Evolutionary conservation across 2,329 filamentous ascomycete genomes (phyloP).

Genomic region (Colletotrichum camelliae): DNA sequence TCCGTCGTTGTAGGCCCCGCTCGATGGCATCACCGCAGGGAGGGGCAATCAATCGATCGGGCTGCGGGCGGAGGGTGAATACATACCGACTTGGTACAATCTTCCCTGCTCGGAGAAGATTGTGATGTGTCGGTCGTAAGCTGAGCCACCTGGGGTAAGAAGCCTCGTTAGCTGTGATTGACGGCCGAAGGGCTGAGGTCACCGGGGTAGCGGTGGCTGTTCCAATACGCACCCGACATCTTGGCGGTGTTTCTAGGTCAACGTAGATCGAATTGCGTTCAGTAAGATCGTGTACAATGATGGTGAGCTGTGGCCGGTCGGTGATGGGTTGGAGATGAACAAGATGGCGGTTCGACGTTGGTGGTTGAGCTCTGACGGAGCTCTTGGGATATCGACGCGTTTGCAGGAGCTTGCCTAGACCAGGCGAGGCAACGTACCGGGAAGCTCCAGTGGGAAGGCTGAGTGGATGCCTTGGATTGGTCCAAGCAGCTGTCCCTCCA

Average conservation of each 20-base stretch:
- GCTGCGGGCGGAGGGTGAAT: background rate
- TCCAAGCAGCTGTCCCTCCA: background rate
- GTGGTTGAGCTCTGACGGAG: constrained; percentile 23
- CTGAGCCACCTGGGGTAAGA: constrained; percentile 70
- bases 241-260: constrained; percentile 33
- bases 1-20: constrained; percentile 4
- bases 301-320: constrained; percentile 3
- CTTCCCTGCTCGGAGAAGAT: constrained; percentile 99
- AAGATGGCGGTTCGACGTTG: constrained; percentile 17
- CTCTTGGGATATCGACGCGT: constrained; percentile 40
- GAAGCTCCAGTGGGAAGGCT: constrained; percentile 38
- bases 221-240: constrained; percentile 56
- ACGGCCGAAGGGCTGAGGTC: constrained; percentile 14
- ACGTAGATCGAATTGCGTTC: background rate
- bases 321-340: constrained; percentile 27
- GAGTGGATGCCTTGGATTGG: constrained; percentile 33
- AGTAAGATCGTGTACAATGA: constrained; percentile 26
- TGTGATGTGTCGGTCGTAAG: constrained; percentile 98
- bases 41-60: constrained; percentile 12
- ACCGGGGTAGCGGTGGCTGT: background rate
- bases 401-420: constrained; percentile 55
- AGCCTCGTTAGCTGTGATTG: constrained; percentile 32
- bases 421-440: constrained; percentile 23
- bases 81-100: constrained; percentile 98
- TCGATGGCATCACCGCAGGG: constrained; percentile 18